These are phyloP conservation scores for Solidago caesia DNA, from an alignment of 129 eudicot species.

Conservation along the genomic window DNA sequence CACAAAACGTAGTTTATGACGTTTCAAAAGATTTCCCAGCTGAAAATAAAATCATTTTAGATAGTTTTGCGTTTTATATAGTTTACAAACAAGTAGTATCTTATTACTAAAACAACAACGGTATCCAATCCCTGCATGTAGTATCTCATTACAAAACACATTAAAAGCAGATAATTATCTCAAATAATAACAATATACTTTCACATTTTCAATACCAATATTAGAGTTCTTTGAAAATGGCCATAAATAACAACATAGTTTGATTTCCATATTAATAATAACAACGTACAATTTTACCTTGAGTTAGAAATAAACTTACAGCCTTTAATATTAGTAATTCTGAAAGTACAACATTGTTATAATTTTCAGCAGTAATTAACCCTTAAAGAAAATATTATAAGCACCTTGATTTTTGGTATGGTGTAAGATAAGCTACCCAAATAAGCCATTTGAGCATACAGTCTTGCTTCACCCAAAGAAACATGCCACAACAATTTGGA, in stretches of 20 bases:
- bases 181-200: not conserved
- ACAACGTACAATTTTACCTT: too few relatives aligned
- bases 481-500: conserved; percentile 63
- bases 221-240: not conserved
- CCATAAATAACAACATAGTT: not conserved
- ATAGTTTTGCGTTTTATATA: not conserved
- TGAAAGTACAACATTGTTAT: not conserved
- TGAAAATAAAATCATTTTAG: conserved; percentile 10
- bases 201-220: not conserved
- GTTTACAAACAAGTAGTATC: too few relatives aligned
- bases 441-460: conserved; percentile 79
- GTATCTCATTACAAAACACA: too few relatives aligned
- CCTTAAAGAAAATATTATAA: too few relatives aligned
- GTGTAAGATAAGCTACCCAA: conserved; percentile 77
- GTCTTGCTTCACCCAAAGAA: conserved; percentile 67
- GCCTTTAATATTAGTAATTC: too few relatives aligned
- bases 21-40: conserved; percentile 63
- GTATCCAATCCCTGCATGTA: too few relatives aligned
- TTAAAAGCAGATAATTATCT: too few relatives aligned
- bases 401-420: conserved; percentile 84
- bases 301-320: too few relatives aligned
- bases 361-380: too few relatives aligned
- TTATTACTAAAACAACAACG: too few relatives aligned
- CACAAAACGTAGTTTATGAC: conserved; percentile 54
- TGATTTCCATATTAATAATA: too few relatives aligned